These are phyloP conservation scores for Capronia americana DNA, from an alignment of 2,329 filamentous ascomycete genomes.

Conservation along the genomic window DNA sequence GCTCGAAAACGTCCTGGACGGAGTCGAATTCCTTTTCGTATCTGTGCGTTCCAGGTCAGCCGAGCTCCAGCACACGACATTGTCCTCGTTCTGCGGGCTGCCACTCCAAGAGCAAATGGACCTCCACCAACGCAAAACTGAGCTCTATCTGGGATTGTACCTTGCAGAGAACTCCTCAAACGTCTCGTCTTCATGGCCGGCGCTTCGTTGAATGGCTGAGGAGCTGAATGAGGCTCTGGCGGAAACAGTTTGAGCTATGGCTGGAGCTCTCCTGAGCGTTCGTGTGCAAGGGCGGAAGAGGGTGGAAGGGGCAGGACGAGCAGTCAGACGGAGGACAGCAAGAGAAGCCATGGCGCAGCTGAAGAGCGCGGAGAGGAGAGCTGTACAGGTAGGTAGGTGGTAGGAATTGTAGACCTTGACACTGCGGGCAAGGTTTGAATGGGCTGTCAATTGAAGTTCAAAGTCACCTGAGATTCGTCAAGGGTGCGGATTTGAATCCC, in stretches of 20 bases:
- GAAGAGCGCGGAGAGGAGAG: constrained; percentile 6
- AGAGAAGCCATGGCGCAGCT: constrained; percentile 67
- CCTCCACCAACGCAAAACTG: not conserved
- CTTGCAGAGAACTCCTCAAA: constrained; percentile 98
- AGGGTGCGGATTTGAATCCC: constrained; percentile 13
- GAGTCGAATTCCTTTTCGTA: constrained; percentile 99
- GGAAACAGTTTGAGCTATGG: constrained; percentile 33
- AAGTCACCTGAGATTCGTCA: constrained; percentile 29
- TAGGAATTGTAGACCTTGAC: constrained; percentile 20
- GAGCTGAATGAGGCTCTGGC: constrained; percentile 49
- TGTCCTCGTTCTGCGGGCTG: not conserved
- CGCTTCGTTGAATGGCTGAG: constrained; percentile 62
- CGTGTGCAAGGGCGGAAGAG: constrained; percentile 38
- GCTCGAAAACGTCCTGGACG: constrained; percentile 99
- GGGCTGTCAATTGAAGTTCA: constrained; percentile 24
- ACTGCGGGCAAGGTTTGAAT: constrained; percentile 22
- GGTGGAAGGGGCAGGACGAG: constrained; percentile 61
- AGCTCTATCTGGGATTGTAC: constrained; percentile 60
- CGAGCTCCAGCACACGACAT: constrained; percentile 40
- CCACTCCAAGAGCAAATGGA: not conserved
- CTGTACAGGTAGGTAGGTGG: constrained; percentile 16
- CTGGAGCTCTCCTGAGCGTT: constrained; percentile 38
- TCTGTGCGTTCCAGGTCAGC: constrained; percentile 60
- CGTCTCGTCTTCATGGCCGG: constrained; percentile 85
- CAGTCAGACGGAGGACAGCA: constrained; percentile 72